phyloP scores from a whole-genome alignment of 164 flowering plant genomes.

The Vitis rupestris region DNA sequence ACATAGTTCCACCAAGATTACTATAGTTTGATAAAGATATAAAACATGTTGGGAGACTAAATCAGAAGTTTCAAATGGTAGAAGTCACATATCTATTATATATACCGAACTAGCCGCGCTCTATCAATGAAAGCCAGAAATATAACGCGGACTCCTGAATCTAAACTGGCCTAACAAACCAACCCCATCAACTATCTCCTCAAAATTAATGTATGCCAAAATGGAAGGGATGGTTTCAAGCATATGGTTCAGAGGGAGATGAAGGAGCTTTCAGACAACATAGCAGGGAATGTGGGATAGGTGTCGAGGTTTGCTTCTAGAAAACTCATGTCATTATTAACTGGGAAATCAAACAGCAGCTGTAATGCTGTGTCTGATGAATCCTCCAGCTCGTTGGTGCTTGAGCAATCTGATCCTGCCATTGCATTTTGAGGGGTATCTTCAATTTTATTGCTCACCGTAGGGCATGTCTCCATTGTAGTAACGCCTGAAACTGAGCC shows the following conservation, averaged over 20 bases:
- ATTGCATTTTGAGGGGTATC: conserved; percentile 20
- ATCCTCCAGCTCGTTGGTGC: conserved; percentile 62
- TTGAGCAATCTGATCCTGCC: conserved; percentile 46
- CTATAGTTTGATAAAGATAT: too few relatives aligned
- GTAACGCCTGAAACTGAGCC: conserved; percentile 42
- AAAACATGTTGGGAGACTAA: too few relatives aligned
- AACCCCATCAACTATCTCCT: too few relatives aligned
- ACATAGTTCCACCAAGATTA: too few relatives aligned
- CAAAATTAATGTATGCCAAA: too few relatives aligned
- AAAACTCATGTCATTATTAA: conserved; percentile 74
- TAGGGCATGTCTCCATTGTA: conserved; percentile 16
- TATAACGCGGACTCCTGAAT: too few relatives aligned
- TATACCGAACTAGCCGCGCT: too few relatives aligned
- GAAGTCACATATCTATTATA: too few relatives aligned
- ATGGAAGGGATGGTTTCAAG: too few relatives aligned
- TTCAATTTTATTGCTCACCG: conserved; percentile 19
- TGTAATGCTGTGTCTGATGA: conserved; percentile 68
- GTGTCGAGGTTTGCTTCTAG: conserved; percentile 42
- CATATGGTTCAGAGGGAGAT: conserved; percentile 11
- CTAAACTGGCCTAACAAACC: too few relatives aligned
- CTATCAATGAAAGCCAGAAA: too few relatives aligned
- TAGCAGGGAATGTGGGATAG: conserved; percentile 15
- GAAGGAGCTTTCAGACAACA: conserved; percentile 14
- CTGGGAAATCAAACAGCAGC: conserved; percentile 65
- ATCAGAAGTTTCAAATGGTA: too few relatives aligned